phyloP scores from a whole-genome alignment of 2,329 filamentous ascomycete genomes.

The Ascochyta rabiei region DNA sequence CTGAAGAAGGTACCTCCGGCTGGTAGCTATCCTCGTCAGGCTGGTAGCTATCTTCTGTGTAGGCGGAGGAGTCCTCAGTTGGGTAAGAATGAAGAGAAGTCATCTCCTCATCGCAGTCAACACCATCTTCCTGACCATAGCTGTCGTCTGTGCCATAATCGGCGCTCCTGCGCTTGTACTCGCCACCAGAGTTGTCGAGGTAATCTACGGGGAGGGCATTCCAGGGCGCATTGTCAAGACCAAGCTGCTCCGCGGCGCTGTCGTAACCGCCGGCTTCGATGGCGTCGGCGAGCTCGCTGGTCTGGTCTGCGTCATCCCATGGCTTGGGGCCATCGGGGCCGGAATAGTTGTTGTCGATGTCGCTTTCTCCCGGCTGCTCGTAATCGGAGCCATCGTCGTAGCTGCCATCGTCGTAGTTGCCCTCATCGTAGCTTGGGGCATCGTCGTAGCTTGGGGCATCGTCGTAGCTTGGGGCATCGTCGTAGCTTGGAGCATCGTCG shows the following conservation, averaged over 20 bases:
- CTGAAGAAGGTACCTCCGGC: no score
- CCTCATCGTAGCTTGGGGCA: not conserved
- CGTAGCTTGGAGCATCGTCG: no score
- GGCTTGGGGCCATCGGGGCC: slow-evolving; percentile 8
- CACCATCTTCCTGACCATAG: no score
- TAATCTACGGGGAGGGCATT: slow-evolving; percentile 1
- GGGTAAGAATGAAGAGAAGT: no score
- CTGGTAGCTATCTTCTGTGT: not conserved
- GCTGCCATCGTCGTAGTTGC: not conserved
- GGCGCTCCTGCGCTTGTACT: not conserved
- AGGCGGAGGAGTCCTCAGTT: no score
- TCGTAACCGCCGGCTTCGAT: slow-evolving; percentile 5
- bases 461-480: not conserved
- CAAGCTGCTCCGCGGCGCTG: not conserved
- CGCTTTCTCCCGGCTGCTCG: not conserved
- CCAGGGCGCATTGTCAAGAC: slow-evolving; percentile 4
- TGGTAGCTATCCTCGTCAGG: not conserved
- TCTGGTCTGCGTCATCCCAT: slow-evolving; percentile 9
- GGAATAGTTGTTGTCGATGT: slow-evolving; percentile 12
- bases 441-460: not conserved
- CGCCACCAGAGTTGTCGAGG: not conserved
- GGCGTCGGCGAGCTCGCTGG: slow-evolving; percentile 6
- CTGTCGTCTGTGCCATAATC: not conserved
- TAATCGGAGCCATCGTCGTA: not conserved
- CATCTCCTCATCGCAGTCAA: not conserved